These are phyloP conservation scores for Crithidia brevicula DNA, from an alignment of 208 protist species.

Conservation along the genomic window DNA sequence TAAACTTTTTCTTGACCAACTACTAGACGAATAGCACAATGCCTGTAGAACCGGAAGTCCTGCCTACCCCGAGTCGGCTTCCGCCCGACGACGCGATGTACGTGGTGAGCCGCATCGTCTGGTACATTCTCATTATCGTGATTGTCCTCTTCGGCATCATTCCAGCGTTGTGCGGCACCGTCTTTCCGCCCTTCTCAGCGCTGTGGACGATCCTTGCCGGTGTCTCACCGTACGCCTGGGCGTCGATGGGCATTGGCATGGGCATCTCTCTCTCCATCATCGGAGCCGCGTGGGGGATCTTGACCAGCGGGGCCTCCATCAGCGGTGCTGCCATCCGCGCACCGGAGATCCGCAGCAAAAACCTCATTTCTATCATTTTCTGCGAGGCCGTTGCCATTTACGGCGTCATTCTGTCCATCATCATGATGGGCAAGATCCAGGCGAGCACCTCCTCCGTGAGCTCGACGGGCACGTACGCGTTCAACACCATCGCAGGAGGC, in stretches of 20 bases:
- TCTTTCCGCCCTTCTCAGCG: conserved; percentile 81
- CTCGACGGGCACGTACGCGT: conserved; percentile 49
- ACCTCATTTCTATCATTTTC: conserved; percentile 98
- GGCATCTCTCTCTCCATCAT: conserved; percentile 87
- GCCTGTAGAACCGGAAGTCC: conserved; percentile 81
- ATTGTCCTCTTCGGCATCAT: conserved; percentile 77
- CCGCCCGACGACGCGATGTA: conserved; percentile 82
- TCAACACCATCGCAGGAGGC: conserved; percentile 55
- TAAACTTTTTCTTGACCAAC: neutral
- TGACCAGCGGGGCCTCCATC: conserved; percentile 87
- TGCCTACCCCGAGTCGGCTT: conserved; percentile 76
- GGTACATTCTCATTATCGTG: conserved; percentile 60
- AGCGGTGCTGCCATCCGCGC: conserved; percentile 88
- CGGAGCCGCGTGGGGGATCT: conserved; percentile 89
- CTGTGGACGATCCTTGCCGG: conserved; percentile 73
- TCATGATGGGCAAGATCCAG: conserved; percentile 95
- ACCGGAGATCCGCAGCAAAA: conserved; percentile 93
- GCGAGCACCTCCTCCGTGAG: conserved; percentile 51
- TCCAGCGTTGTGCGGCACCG: conserved; percentile 75
- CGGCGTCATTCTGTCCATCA: conserved; percentile 99
- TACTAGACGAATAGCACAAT: conserved; percentile 35
- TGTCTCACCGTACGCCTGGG: conserved; percentile 82
- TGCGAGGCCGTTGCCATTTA: conserved; percentile 99
- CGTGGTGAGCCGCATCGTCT: conserved; percentile 55
- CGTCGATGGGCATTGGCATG: conserved; percentile 78